Percentiles rank a stretch among this genome's conserved stretches.
Evolutionary conservation across 1,139 yeast genomes (phyloP).

Genomic region (Protomyces inouyei): DNA sequence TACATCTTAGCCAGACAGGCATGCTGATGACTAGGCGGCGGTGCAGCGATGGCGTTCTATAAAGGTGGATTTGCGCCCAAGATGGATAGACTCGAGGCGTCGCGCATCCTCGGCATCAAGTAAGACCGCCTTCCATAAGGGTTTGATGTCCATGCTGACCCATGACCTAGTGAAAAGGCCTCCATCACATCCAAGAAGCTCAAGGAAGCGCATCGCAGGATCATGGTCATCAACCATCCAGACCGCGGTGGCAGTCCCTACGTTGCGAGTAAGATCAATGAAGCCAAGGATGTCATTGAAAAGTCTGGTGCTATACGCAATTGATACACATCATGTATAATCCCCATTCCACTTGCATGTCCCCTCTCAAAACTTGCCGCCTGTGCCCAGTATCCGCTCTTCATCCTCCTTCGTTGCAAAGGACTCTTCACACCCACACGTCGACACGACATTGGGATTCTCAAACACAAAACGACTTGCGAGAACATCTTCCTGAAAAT

Average conservation of each 20-base stretch:
- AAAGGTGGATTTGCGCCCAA: conserved; percentile 88
- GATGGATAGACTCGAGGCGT: conserved; percentile 87
- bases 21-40: conserved; percentile 5
- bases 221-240: conserved; percentile 94
- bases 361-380: background rate
- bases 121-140: background rate
- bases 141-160: no score
- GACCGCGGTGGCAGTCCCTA: conserved; percentile 97
- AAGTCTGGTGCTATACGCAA: conserved; percentile 40
- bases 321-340: background rate
- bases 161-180: conserved; percentile 46
- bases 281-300: conserved; percentile 89
- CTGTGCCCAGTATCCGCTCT: conserved; percentile 36
- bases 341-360: background rate
- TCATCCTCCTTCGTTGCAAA: conserved; percentile 41
- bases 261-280: conserved; percentile 92
- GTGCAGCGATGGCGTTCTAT: conserved; percentile 50
- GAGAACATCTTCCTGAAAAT: conserved; percentile 91
- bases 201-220: conserved; percentile 86
- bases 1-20: background rate
- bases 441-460: conserved; percentile 94
- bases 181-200: conserved; percentile 69
- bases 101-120: conserved; percentile 76
- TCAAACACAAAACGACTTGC: conserved; percentile 83
- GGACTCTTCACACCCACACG: conserved; percentile 98